These are phyloP conservation scores for Colletotrichum abscissum DNA, from an alignment of 2,329 filamentous ascomycete species.

Conservation along the genomic window DNA sequence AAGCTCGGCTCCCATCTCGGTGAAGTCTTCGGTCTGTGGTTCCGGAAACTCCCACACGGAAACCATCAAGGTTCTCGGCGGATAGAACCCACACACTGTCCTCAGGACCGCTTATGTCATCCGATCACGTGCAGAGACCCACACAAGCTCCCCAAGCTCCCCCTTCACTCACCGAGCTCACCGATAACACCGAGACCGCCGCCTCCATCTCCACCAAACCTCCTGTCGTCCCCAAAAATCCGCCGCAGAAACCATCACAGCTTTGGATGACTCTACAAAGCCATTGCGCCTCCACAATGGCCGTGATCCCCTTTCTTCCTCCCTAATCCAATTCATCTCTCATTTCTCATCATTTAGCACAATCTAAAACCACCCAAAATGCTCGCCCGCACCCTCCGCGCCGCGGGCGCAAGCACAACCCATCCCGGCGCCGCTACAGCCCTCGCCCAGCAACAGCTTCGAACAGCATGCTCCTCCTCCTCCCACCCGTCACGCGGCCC, in stretches of 20 bases:
- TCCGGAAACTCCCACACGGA: neutral
- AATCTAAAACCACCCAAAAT: constrained; percentile 5
- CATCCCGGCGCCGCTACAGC: neutral
- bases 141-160: constrained; percentile 11
- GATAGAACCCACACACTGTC: neutral
- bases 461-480: constrained; percentile 39
- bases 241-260: constrained; percentile 62
- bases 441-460: constrained; percentile 23
- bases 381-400: constrained; percentile 34
- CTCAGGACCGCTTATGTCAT: neutral
- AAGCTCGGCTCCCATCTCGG: neutral
- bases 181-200: constrained; percentile 27
- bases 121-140: neutral
- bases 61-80: neutral
- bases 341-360: neutral
- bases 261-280: constrained; percentile 38
- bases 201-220: constrained; percentile 14
- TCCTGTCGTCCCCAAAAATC: constrained; percentile 53
- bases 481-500: constrained; percentile 35
- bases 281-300: constrained; percentile 48
- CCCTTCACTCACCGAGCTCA: constrained; percentile 26
- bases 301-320: constrained; percentile 34
- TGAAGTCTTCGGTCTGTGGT: neutral
- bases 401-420: constrained; percentile 23
- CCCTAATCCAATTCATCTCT: constrained; percentile 9